phyloP scores from a whole-genome alignment of 1,284 basidiomycete species.

The Caloboletus inedulis region DNA sequence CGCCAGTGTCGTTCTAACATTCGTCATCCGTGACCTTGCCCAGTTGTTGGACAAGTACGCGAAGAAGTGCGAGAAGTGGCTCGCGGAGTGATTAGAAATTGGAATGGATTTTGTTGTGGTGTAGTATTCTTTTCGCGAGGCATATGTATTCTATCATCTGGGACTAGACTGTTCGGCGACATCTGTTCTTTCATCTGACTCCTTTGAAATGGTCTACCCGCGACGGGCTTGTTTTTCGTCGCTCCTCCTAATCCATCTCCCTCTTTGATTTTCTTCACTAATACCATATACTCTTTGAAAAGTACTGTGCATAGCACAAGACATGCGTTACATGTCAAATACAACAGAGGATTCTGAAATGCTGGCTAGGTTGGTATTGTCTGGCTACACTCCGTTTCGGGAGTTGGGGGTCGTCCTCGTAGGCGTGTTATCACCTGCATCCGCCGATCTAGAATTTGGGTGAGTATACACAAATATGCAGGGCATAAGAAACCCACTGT shows the following conservation, averaged over 20 bases:
- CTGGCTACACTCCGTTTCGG: constrained; percentile 34
- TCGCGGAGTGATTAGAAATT: constrained; percentile 57
- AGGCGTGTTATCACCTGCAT: constrained; percentile 57
- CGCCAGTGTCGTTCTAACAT: constrained; percentile 83
- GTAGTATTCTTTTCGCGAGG: constrained; percentile 29
- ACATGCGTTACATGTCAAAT: constrained; percentile 2
- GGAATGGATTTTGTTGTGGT: constrained; percentile 26
- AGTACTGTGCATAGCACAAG: constrained; percentile 10
- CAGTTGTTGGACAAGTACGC: constrained; percentile 89
- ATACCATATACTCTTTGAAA: constrained; percentile 28
- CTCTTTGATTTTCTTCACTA: constrained; percentile 18
- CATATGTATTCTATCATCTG: constrained; percentile 42
- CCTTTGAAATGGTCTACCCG: constrained; percentile 13
- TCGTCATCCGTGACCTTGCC: constrained; percentile 84
- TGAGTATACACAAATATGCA: constrained; percentile 2
- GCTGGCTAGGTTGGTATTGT: constrained; percentile 12
- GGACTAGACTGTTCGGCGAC: constrained; percentile 35
- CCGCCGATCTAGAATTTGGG: constrained; percentile 44
- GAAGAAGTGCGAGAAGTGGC: constrained; percentile 87
- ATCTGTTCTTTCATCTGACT: constrained; percentile 30
- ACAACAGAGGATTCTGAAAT: constrained; percentile 1
- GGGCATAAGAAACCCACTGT: constrained; percentile 46
- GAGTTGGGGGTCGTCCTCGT: constrained; percentile 47
- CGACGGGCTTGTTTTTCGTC: constrained; percentile 13
- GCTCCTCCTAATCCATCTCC: constrained; percentile 10